Percentiles rank a stretch among this genome's conserved stretches.
phyloP scores from a whole-genome alignment of 192 early-diverging fungal species.

The Lobosporangium transversale region DNA sequence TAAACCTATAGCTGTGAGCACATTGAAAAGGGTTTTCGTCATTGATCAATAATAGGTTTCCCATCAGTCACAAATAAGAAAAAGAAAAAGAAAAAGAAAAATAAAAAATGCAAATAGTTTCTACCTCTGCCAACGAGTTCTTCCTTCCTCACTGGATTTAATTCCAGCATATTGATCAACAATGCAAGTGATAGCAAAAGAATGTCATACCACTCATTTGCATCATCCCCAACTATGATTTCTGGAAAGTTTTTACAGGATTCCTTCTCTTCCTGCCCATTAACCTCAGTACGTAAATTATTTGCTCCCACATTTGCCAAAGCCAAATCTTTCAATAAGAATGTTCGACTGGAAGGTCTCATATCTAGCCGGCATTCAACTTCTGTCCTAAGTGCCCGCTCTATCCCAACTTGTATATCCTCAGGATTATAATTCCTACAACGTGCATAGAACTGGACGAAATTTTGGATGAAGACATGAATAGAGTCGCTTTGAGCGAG shows the following conservation, averaged over 20 bases:
- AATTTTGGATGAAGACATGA: constrained; percentile 27
- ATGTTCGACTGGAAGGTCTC: no score
- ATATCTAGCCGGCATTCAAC: not conserved
- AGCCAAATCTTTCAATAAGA: no score
- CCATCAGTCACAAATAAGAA: no score
- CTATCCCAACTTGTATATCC: not conserved
- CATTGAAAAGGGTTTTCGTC: not conserved
- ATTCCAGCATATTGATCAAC: constrained; percentile 48
- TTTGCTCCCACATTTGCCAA: no score
- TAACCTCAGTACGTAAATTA: not conserved
- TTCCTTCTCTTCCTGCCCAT: not conserved
- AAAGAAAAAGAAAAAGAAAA: no score
- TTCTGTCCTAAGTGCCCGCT: not conserved
- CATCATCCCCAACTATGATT: constrained; percentile 20
- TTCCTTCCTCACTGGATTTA: constrained; percentile 4
- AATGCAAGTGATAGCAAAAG: constrained; percentile 39
- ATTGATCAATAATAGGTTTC: not conserved
- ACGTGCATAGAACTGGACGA: constrained; percentile 36
- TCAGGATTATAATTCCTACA: constrained; percentile 22
- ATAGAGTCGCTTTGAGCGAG: constrained; percentile 30
- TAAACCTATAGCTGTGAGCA: constrained; percentile 28
- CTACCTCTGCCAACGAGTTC: constrained; percentile 28
- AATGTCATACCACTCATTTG: constrained; percentile 45
- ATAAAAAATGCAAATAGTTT: no score
- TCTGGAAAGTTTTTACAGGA: not conserved